Conservation (phyloP, 345 rosid genomes). For the Erodium maritimum region DNA sequence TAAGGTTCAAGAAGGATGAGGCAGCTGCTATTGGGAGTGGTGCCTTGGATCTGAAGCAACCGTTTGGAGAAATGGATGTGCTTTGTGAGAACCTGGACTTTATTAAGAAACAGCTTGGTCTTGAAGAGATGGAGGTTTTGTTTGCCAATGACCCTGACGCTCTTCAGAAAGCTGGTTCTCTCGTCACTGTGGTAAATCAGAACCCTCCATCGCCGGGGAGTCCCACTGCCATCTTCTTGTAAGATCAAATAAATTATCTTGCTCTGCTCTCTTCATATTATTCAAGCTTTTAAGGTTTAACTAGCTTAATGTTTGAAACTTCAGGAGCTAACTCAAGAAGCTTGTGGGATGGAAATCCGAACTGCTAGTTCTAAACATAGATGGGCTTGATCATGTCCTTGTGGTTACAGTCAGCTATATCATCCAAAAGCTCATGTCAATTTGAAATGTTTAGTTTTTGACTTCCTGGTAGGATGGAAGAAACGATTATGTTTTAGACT, state of each 20-base stretch:
- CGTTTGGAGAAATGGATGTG: slow-evolving; percentile 81
- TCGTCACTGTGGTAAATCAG: slow-evolving; percentile 35
- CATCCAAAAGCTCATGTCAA: too few relatives aligned
- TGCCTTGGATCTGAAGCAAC: slow-evolving; percentile 66
- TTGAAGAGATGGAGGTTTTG: slow-evolving; percentile 50
- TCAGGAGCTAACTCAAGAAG: neutral
- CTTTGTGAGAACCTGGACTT: slow-evolving; percentile 61
- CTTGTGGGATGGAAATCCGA: neutral
- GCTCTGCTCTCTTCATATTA: neutral
- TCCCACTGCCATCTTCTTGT: slow-evolving; percentile 67
- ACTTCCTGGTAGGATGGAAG: too few relatives aligned
- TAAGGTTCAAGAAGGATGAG: slow-evolving; percentile 82
- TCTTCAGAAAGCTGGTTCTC: slow-evolving; percentile 40
- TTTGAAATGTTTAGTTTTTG: too few relatives aligned
- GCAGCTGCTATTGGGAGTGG: slow-evolving; percentile 51
- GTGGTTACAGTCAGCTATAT: too few relatives aligned
- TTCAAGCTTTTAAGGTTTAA: neutral
- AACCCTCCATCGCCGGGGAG: slow-evolving; percentile 79
- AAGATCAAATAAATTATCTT: slow-evolving; percentile 22
- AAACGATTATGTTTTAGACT: too few relatives aligned
- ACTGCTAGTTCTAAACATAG: too few relatives aligned
- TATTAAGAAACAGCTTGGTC: slow-evolving; percentile 68
- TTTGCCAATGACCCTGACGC: slow-evolving; percentile 37
- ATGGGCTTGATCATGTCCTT: too few relatives aligned
- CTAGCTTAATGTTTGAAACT: neutral